Evolutionary conservation across 805 yeast genomes (phyloP).

Genomic region (Sugiyamaella boreocaroliniensis): DNA sequence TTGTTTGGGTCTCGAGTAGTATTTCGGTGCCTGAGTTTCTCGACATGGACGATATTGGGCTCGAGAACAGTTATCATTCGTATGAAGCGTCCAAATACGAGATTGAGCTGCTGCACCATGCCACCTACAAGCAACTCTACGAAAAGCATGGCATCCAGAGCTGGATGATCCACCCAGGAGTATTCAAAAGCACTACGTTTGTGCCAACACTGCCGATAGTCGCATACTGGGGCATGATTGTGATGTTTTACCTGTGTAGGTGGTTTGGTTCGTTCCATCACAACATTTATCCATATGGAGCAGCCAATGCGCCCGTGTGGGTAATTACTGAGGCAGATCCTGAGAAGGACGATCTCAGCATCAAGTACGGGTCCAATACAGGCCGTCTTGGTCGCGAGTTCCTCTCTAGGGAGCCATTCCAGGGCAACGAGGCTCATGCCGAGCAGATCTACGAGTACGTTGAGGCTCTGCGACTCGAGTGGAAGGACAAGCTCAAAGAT

Average conservation of each 20-base stretch:
- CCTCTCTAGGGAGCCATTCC: constrained; percentile 38
- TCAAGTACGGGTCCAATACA: constrained; percentile 70
- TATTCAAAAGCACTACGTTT: constrained; percentile 78
- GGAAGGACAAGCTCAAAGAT: constrained; percentile 69
- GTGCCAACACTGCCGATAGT: constrained; percentile 67
- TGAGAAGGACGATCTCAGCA: constrained; percentile 39
- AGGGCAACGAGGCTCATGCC: constrained; percentile 40
- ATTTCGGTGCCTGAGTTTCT: constrained; percentile 73
- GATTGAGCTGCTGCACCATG: constrained; percentile 75
- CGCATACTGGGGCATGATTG: constrained; percentile 79
- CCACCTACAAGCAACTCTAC: constrained; percentile 49
- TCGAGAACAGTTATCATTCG: constrained; percentile 55
- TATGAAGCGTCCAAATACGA: constrained; percentile 90
- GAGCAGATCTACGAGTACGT: constrained; percentile 62
- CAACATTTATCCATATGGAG: constrained; percentile 78
- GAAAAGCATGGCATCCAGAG: constrained; percentile 52
- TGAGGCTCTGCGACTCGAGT: constrained; percentile 48
- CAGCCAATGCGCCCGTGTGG: constrained; percentile 80
- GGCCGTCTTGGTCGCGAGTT: constrained; percentile 58
- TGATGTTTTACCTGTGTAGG: constrained; percentile 78
- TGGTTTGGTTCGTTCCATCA: constrained; percentile 82
- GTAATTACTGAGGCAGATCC: constrained; percentile 53
- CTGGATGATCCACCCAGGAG: constrained; percentile 89
- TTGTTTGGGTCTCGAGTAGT: constrained; percentile 81
- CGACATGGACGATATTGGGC: constrained; percentile 67